Evolutionary conservation across 2,329 filamentous ascomycete species (phyloP).

Genomic region (Calonectria montana): DNA sequence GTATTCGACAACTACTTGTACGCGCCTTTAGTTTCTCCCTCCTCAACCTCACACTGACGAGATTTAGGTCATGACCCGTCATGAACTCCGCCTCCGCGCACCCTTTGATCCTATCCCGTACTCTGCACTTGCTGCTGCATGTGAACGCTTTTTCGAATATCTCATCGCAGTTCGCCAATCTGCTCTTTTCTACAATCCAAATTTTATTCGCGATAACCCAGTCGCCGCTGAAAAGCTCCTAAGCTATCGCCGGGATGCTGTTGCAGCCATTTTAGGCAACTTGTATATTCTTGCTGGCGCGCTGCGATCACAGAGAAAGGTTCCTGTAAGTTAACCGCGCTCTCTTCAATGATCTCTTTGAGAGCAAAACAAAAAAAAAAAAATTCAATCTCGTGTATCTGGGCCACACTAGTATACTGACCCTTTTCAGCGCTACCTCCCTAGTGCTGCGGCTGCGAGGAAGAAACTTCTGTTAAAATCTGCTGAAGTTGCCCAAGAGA

Average conservation of each 20-base stretch:
- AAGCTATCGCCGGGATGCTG: slow-evolving; percentile 64
- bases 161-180: slow-evolving; percentile 68
- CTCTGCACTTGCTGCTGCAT: slow-evolving; percentile 64
- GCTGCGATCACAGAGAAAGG: slow-evolving; percentile 59
- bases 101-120: slow-evolving; percentile 69
- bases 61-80: slow-evolving; percentile 62
- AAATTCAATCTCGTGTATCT: background rate
- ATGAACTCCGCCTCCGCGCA: slow-evolving; percentile 68
- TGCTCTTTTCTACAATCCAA: slow-evolving; percentile 67
- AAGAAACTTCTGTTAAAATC: slow-evolving; percentile 64
- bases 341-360: background rate
- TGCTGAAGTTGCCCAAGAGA: slow-evolving; percentile 57
- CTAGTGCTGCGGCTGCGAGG: slow-evolving; percentile 64
- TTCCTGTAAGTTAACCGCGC: slow-evolving; percentile 53
- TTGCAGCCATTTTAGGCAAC: slow-evolving; percentile 68
- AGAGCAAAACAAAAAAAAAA: background rate
- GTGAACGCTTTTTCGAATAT: slow-evolving; percentile 70
- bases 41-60: background rate
- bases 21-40: background rate
- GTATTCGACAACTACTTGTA: slow-evolving; percentile 66
- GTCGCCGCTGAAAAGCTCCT: slow-evolving; percentile 62
- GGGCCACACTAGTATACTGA: background rate
- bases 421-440: slow-evolving; percentile 60
- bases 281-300: slow-evolving; percentile 69
- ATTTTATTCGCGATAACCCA: slow-evolving; percentile 61